Conservation (phyloP, 2,329 filamentous ascomycete species). For the Penicillium vulpinum region DNA sequence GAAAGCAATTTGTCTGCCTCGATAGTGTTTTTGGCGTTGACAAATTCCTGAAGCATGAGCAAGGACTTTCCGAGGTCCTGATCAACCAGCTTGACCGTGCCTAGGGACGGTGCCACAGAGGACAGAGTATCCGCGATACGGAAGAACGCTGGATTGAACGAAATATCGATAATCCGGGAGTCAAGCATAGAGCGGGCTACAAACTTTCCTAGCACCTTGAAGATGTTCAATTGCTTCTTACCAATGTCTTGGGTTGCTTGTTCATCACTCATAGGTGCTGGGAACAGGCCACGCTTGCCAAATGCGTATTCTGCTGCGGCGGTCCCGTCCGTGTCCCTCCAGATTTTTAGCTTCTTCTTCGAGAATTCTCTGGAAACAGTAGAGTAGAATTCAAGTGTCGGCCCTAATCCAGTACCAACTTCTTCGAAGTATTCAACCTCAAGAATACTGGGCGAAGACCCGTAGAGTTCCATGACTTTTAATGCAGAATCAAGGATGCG, state of each 20-base stretch:
- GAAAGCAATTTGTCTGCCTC: constrained; percentile 69
- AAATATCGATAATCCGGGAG: constrained; percentile 94
- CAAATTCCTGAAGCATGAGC: constrained; percentile 83
- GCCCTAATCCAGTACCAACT: constrained; percentile 91
- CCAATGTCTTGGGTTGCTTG: constrained; percentile 73
- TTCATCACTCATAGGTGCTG: constrained; percentile 80
- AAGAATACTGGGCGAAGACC: constrained; percentile 90
- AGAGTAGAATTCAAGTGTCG: constrained; percentile 96
- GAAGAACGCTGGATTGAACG: constrained; percentile 98
- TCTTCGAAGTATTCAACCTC: constrained; percentile 99
- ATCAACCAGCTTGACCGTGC: constrained; percentile 86
- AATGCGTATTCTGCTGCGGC: constrained; percentile 81
- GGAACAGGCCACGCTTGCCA: constrained; percentile 82
- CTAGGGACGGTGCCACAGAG: constrained; percentile 76
- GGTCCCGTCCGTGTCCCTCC: constrained; percentile 81
- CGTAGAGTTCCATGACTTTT: constrained; percentile 98
- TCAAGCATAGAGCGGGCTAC: constrained; percentile 98
- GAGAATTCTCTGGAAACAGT: constrained; percentile 96
- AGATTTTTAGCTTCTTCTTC: constrained; percentile 94
- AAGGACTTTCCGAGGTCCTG: constrained; percentile 81
- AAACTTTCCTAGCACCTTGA: constrained; percentile 94
- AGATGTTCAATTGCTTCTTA: constrained; percentile 83
- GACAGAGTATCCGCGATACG: constrained; percentile 73
- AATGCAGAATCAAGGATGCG: constrained; percentile 94
- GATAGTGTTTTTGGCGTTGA: constrained; percentile 76